These are phyloP conservation scores for Suhomyces chickasaworum DNA, from an alignment of 1,139 yeast genomes.

Conservation along the genomic window DNA sequence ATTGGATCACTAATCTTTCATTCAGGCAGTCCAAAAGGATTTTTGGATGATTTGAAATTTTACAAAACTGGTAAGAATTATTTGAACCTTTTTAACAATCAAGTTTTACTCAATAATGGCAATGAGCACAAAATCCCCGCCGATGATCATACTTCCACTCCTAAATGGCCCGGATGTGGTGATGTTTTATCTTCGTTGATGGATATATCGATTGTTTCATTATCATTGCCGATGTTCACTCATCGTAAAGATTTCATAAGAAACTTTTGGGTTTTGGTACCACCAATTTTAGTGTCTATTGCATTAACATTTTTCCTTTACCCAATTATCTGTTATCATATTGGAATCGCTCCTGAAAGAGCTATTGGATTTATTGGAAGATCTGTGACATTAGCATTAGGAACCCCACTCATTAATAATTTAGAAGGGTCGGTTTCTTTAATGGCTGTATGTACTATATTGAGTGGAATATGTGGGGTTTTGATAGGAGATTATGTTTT, in stretches of 20 bases:
- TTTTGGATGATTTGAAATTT: constrained; percentile 49
- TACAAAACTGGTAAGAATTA: constrained; percentile 75
- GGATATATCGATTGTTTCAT: constrained; percentile 76
- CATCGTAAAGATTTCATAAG: constrained; percentile 64
- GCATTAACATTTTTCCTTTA: constrained; percentile 64
- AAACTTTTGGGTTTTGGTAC: constrained; percentile 59
- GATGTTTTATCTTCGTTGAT: constrained; percentile 69
- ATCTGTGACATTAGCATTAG: constrained; percentile 79
- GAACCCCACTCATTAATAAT: constrained; percentile 67
- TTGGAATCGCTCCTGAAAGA: constrained; percentile 62
- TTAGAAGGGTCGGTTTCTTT: constrained; percentile 69
- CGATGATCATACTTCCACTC: constrained; percentile 36
- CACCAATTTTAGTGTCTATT: constrained; percentile 61
- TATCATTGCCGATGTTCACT: constrained; percentile 76
- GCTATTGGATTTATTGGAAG: constrained; percentile 79
- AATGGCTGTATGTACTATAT: constrained; percentile 78
- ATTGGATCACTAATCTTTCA: constrained; percentile 58
- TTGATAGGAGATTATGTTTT: constrained; percentile 57
- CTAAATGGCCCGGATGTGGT: constrained; percentile 77
- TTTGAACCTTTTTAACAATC: constrained; percentile 53
- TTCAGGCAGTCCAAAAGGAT: constrained; percentile 45
- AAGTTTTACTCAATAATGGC: constrained; percentile 34
- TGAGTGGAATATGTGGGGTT: constrained; percentile 78
- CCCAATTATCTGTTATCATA: constrained; percentile 64
- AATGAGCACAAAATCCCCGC: constrained; percentile 18